Percentiles rank a stretch among this genome's conserved stretches.
Evolutionary conservation across 2,329 filamentous ascomycete genomes (phyloP).

Genomic region (Huntiella savannae): DNA sequence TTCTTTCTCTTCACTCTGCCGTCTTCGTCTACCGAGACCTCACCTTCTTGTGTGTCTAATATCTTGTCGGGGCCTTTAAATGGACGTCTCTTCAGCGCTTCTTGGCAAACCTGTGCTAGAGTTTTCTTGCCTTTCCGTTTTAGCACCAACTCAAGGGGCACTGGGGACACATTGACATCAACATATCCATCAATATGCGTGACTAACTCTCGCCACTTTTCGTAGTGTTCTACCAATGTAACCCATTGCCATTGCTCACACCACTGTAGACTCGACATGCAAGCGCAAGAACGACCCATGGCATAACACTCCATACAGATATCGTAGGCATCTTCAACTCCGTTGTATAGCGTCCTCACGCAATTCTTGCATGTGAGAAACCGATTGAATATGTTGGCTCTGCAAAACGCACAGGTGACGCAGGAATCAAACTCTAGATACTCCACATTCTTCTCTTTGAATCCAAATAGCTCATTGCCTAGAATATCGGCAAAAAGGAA

Average conservation of each 20-base stretch:
- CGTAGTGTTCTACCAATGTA: conserved; percentile 58
- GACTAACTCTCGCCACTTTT: conserved; percentile 63
- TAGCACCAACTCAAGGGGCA: conserved; percentile 51
- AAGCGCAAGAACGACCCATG: conserved; percentile 89
- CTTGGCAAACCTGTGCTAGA: conserved; percentile 82
- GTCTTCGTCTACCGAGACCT: conserved; percentile 38
- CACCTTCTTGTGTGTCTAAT: conserved; percentile 27
- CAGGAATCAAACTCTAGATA: conserved; percentile 71
- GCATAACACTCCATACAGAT: conserved; percentile 96
- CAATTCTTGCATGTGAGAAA: conserved; percentile 87
- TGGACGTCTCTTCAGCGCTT: conserved; percentile 60
- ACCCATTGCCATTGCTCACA: conserved; percentile 85
- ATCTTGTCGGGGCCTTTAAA: conserved; percentile 36
- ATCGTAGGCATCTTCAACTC: conserved; percentile 73
- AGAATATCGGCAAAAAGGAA: conserved; percentile 59
- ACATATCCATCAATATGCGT: conserved; percentile 52
- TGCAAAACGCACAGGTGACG: conserved; percentile 87
- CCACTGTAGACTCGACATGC: conserved; percentile 71
- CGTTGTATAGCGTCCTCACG: conserved; percentile 43
- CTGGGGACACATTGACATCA: conserved; percentile 45
- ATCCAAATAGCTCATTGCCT: conserved; percentile 69
- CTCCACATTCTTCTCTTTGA: conserved; percentile 53
- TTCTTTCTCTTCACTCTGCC: conserved; percentile 20
- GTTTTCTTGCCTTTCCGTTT: conserved; percentile 53
- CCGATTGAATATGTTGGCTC: conserved; percentile 91